Base-by-base conservation (phyloP, 805 yeast genomes). In the Kodamaea leandrae region DNA sequence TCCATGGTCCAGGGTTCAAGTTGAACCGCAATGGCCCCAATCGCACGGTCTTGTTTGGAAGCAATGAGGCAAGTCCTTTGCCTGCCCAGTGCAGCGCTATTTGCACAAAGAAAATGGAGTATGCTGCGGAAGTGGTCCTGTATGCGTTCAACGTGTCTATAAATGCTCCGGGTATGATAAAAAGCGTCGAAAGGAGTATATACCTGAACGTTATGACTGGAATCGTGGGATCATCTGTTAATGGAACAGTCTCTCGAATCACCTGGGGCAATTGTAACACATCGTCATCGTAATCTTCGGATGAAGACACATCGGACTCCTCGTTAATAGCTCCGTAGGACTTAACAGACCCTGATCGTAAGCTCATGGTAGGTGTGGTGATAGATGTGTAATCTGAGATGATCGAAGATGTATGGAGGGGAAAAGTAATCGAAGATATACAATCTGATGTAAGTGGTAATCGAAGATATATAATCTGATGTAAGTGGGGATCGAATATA, bases 1-100 rank as follows among this genome's bases (percentile, higher is more conserved):
- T 58, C 80, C 80, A 76, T 0, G 81, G 80, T 2, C 78, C 76
- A 0, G 82, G 81, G 43, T 76, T 76, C 37, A 72, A 49, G 39
- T 60, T 60, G 46, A 73, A 65, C 21, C 46, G 45, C 37, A 53
- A 49, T 5, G 52, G 38, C 4, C 54, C 49, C 4, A 57, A 29
- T 10, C 37, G 39, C 6, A 64, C 42, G 10, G 37, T 43, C 39
- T 52, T 59, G 7, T 50, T 39, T 0, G 81, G 81, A 3, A 76
- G 55, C 0, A 51, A 54, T 16, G 41, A 49, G 0, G 80, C 76
- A 36, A 76, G 48, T 64, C 68, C 70, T 40, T 66, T 61, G 1
- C 80, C 80, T 2, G 64, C 54, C 54, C 75, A 74, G 47, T 75
- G 74, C 3, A 71, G 58, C 4, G 68, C 66, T 37, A 75, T 71